Conservation (phyloP, 2,329 filamentous ascomycete genomes). For the Venturia aucupariae region DNA sequence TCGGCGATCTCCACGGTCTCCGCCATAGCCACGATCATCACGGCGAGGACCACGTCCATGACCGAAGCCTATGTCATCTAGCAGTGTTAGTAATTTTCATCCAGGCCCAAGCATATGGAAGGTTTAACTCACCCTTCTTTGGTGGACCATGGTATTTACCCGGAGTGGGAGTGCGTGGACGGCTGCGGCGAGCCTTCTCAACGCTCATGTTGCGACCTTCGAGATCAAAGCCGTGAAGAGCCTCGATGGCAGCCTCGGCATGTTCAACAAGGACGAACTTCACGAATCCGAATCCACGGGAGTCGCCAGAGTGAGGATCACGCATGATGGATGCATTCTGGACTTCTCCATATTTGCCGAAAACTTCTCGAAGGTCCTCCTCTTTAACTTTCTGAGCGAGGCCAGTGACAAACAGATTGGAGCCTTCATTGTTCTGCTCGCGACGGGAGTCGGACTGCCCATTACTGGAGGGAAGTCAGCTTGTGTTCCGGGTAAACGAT, state of each 20-base stretch:
- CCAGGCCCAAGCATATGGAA: neutral
- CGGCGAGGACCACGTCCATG: constrained; percentile 11
- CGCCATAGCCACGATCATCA: constrained; percentile 16
- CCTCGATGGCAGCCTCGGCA: constrained; percentile 94
- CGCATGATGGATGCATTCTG: constrained; percentile 99
- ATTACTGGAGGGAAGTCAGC: constrained; percentile 26
- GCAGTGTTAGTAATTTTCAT: constrained; percentile 8
- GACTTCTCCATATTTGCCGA: constrained; percentile 97
- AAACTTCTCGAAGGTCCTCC: constrained; percentile 83
- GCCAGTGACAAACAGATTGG: constrained; percentile 97
- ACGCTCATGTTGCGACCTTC: constrained; percentile 96
- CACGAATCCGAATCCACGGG: constrained; percentile 96
- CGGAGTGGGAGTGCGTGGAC: constrained; percentile 89
- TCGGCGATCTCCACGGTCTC: constrained; percentile 20
- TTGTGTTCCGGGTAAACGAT: constrained; percentile 16
- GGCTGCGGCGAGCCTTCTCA: constrained; percentile 93
- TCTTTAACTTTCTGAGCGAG: constrained; percentile 90
- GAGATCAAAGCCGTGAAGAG: constrained; percentile 86
- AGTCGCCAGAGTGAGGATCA: constrained; percentile 96
- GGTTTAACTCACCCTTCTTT: constrained; percentile 68
- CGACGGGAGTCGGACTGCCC: constrained; percentile 22
- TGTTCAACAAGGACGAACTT: constrained; percentile 96
- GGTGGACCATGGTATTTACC: constrained; percentile 99
- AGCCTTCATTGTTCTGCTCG: constrained; percentile 82
- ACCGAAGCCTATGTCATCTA: constrained; percentile 9